These are phyloP conservation scores for Copromyces sp. DNA, from an alignment of 495 filamentous ascomycete species.

Conservation along the genomic window DNA sequence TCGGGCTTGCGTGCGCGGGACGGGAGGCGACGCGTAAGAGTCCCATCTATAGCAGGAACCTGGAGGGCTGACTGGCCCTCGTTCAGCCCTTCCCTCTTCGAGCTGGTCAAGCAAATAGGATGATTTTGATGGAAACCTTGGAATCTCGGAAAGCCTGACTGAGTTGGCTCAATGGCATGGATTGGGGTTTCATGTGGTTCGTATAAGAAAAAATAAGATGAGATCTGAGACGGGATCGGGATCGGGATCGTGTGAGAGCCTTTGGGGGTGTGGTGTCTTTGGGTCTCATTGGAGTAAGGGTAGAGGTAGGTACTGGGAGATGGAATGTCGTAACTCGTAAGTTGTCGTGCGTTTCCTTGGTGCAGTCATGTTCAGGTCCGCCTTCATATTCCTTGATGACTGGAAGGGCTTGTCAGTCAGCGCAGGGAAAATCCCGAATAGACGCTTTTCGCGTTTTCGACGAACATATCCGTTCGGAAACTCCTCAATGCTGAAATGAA, in stretches of 20 bases:
- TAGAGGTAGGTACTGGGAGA: neutral
- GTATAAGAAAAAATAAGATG: neutral
- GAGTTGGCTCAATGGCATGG: neutral
- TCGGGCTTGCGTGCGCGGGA: neutral
- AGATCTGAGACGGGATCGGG: neutral
- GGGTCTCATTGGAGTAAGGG: neutral
- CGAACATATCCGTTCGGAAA: neutral
- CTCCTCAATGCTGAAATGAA: neutral
- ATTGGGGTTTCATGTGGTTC: neutral
- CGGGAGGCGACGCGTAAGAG: neutral
- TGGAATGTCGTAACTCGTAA: neutral
- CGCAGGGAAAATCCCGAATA: neutral
- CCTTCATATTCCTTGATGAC: neutral
- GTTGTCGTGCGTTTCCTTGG: neutral
- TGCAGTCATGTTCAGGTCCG: neutral
- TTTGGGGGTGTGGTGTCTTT: neutral
- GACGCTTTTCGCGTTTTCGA: neutral
- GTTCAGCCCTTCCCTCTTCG: neutral
- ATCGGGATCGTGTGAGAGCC: neutral
- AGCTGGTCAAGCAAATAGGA: neutral
- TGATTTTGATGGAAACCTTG: neutral
- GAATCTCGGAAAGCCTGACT: neutral
- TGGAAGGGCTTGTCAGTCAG: neutral
- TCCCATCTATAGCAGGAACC: neutral
- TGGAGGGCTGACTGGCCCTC: neutral